phyloP scores from a whole-genome alignment of 192 early-diverging fungal genomes.

The Linnemannia hyalina region DNA sequence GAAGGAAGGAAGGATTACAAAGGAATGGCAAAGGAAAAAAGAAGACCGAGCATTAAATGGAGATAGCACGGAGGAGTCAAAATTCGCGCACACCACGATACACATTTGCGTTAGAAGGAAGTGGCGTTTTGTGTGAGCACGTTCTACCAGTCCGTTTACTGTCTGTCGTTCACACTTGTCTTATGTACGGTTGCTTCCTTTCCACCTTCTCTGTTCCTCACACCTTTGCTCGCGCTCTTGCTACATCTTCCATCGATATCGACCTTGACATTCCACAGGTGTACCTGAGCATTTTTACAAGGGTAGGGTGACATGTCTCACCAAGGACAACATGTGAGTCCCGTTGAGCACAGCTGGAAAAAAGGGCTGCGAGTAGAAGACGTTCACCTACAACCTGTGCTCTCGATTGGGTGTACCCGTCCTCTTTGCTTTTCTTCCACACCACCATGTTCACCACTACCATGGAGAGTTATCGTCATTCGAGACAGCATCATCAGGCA shows the following conservation, averaged over 20 bases:
- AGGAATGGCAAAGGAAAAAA: neutral
- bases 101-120: too few species aligned
- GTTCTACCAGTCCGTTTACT: too few species aligned
- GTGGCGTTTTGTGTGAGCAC: too few species aligned
- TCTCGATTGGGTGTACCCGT: neutral
- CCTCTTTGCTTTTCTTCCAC: neutral
- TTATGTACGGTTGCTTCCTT: too few species aligned
- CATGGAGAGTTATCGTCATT: neutral
- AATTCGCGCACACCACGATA: too few species aligned
- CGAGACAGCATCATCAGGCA: neutral
- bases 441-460: neutral
- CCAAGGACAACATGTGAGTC: neutral
- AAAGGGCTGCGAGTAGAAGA: neutral
- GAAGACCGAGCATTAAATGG: neutral
- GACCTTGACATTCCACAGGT: neutral
- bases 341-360: neutral
- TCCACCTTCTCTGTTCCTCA: too few species aligned
- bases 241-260: too few species aligned
- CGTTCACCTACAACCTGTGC: too few species aligned
- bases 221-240: too few species aligned
- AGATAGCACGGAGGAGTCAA: too few species aligned
- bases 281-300: neutral
- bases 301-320: conserved; percentile 2
- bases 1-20: neutral
- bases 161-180: too few species aligned